phyloP scores from a whole-genome alignment of 1,284 basidiomycete genomes.

The Peniophora sp. region DNA sequence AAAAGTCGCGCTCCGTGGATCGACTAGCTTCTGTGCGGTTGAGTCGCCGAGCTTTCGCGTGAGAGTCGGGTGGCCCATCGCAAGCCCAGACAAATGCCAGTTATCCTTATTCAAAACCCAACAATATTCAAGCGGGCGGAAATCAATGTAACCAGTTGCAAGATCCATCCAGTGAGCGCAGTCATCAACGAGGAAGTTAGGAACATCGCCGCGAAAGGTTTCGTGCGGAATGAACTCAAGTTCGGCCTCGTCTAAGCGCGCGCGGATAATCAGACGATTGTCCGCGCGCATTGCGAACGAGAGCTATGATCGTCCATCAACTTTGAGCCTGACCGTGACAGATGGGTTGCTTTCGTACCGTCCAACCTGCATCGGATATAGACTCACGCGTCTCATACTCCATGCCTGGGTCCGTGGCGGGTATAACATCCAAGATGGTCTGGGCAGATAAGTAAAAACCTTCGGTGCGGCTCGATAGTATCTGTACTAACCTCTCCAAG shows the following conservation, averaged over 20 bases:
- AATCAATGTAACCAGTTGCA: slow-evolving; percentile 21
- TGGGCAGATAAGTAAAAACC: background rate
- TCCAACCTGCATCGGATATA: slow-evolving; percentile 1
- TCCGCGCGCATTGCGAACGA: slow-evolving; percentile 1
- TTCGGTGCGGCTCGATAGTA: background rate
- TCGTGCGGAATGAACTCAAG: slow-evolving; percentile 20
- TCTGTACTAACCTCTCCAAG: slow-evolving; percentile 20
- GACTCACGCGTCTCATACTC: slow-evolving; percentile 6
- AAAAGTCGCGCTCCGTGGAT: background rate
- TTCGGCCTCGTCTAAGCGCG: background rate
- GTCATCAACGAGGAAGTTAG: slow-evolving; percentile 22
- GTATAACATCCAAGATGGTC: slow-evolving; percentile 9
- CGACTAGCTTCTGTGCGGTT: slow-evolving; percentile 8
- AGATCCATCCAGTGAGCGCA: slow-evolving; percentile 33
- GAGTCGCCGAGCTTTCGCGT: background rate
- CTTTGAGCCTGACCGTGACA: background rate
- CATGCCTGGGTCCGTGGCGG: slow-evolving; percentile 8
- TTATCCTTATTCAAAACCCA: slow-evolving; percentile 16
- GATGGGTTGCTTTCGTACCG: background rate
- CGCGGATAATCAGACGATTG: slow-evolving; percentile 1
- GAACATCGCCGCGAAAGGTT: slow-evolving; percentile 27
- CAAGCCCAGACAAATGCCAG: slow-evolving; percentile 17
- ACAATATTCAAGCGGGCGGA: slow-evolving; percentile 23
- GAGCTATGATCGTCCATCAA: background rate
- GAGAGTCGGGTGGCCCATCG: background rate